Evolutionary conservation across 2,329 filamentous ascomycete species (phyloP).

Genomic region (Capronia epimyces): DNA sequence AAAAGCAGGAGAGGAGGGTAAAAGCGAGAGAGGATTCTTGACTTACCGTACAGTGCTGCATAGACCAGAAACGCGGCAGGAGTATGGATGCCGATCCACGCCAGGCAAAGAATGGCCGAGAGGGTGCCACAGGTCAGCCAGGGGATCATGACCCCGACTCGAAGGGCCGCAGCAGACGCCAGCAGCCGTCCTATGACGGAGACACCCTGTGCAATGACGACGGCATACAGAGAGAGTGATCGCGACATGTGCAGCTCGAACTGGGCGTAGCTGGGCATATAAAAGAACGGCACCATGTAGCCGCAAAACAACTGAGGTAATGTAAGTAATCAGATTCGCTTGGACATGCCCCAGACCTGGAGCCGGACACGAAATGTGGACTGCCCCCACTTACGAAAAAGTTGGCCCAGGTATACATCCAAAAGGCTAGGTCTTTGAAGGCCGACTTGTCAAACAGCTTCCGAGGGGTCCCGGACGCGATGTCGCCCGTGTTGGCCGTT

Average conservation of each 20-base stretch:
- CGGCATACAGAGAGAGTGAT: slow-evolving; percentile 48
- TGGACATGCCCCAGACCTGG: too few relatives aligned
- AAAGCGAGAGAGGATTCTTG: too few relatives aligned
- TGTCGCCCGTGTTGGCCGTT: slow-evolving; percentile 32
- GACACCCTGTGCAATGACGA: slow-evolving; percentile 58
- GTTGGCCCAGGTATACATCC: slow-evolving; percentile 34
- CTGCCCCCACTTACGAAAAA: slow-evolving; percentile 32
- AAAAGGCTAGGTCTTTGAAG: slow-evolving; percentile 44
- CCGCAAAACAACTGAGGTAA: slow-evolving; percentile 36
- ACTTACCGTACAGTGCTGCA: slow-evolving; percentile 51
- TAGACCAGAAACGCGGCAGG: slow-evolving; percentile 52
- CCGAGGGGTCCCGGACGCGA: slow-evolving; percentile 35
- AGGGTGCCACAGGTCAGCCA: slow-evolving; percentile 44
- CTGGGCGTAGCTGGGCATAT: slow-evolving; percentile 35
- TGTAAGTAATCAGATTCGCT: too few relatives aligned
- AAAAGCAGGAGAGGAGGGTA: too few relatives aligned
- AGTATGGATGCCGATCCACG: slow-evolving; percentile 52
- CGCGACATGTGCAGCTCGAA: slow-evolving; percentile 33
- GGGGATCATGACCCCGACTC: slow-evolving; percentile 52
- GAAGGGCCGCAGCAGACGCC: slow-evolving; percentile 52
- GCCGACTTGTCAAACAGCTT: slow-evolving; percentile 44
- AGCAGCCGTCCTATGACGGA: slow-evolving; percentile 52
- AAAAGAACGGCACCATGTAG: slow-evolving; percentile 46
- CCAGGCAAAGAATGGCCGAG: slow-evolving; percentile 40
- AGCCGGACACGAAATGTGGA: too few relatives aligned